Percentiles rank a stretch among this genome's conserved stretches.
Evolutionary conservation across 176 grass and related monocot species (phyloP).

Genomic region (Pontederia crassipes): DNA sequence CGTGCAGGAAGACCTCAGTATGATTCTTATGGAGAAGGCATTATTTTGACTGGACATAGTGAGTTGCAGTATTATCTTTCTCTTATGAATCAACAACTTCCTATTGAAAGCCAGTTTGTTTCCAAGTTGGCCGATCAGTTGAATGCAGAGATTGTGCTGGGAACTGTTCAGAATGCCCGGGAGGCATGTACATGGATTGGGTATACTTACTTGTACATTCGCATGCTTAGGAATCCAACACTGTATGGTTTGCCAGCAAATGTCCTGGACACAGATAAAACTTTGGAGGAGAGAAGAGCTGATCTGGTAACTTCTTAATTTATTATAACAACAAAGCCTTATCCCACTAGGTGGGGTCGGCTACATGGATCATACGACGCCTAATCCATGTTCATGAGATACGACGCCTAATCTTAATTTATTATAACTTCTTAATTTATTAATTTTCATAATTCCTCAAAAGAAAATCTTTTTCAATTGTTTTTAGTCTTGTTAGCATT

Average conservation of each 20-base stretch:
- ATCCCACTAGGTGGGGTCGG: too few species aligned
- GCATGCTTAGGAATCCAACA: constrained; percentile 86
- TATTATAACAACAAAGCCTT: too few species aligned
- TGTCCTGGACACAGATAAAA: constrained; percentile 60
- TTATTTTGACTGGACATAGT: constrained; percentile 85
- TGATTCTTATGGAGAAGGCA: constrained; percentile 88
- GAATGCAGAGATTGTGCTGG: constrained; percentile 94
- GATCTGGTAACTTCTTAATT: constrained; percentile 56
- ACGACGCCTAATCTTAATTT: too few species aligned
- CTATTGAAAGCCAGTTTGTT: constrained; percentile 95
- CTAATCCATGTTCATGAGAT: too few species aligned
- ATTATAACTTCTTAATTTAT: constrained; percentile 28
- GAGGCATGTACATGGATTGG: constrained; percentile 89
- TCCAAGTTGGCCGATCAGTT: constrained; percentile 77
- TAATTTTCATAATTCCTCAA: too few species aligned
- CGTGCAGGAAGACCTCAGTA: constrained; percentile 95
- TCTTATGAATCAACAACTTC: constrained; percentile 91
- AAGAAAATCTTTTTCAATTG: too few species aligned
- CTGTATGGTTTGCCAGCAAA: constrained; percentile 79
- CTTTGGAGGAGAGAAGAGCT: constrained; percentile 82
- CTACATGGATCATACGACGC: too few species aligned
- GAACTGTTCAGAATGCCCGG: constrained; percentile 79
- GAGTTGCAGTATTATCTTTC: constrained; percentile 94
- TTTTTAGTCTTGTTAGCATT: too few species aligned
- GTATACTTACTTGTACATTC: constrained; percentile 86